Evolutionary conservation across 2,329 filamentous ascomycete species (phyloP), one percentile per base, ranked within the genome.

Genomic region (Ustilaginoidea virens): DNA sequence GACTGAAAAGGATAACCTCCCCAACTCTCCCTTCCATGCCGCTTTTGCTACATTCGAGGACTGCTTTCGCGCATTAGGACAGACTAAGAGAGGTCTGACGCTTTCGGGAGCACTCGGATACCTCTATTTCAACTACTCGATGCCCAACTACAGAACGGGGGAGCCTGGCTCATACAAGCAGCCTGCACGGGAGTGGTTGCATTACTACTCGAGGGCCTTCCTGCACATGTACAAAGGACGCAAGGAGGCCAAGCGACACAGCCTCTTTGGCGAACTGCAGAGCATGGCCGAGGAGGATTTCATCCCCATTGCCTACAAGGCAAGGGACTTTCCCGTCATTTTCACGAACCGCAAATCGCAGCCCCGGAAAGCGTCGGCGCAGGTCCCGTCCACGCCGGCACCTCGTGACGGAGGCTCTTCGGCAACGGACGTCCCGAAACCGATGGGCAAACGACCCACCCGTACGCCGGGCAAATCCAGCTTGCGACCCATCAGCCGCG

Each of bases 141-240:
- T 55, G 17, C 48, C 49, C 6, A 39, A 22, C 7, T 49, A 36
- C 18, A 39, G 30, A 26, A 38, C 43, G 15, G 39, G 37, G n/a
- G 26, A 34, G 8, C 10, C 23, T 5, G 51, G 45, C 13, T 42
- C 47, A n/a, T 58, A 61, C 39, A 59, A 45, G 26, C 51, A 66
- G 7, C 52, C 51, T 3, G 45, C 52, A 3, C 32, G 45, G 21
- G 57, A 66, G 21, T 41, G 67, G 3, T 40, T 63, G 2, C 48
- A 55, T 9, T 66, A 61, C 34, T 60, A 62, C 30, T 52, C 61
- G 2, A 38, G 38, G 4, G 52, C 53, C 5, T 46, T 70, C 5
- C 36, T 60, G 1, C 30, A 42, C 2, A 36, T 35, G 4, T 42
- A 64, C 2, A 48, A 51, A 21, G 39, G 42, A 4, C 49, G 46